Percentiles rank a stretch among this genome's conserved stretches.
phyloP scores from a whole-genome alignment of 768 basidiomycete species.

The Tubosaeta brunneosetosa region DNA sequence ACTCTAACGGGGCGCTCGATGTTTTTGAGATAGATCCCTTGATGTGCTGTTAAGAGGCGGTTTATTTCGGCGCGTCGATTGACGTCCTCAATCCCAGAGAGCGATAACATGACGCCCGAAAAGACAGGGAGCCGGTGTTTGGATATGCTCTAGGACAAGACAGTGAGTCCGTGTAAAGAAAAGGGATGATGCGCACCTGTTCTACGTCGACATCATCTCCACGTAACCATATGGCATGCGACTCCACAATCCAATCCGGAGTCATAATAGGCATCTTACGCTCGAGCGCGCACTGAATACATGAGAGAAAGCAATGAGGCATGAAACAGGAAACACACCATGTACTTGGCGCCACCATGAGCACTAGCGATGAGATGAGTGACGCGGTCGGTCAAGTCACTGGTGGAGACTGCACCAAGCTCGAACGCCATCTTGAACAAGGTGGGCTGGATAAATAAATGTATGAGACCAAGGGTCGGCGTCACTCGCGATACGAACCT shows the following conservation, averaged over 20 bases:
- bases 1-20: conserved; percentile 74
- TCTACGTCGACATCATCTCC: conserved; percentile 75
- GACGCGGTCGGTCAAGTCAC: conserved; percentile 77
- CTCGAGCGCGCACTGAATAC: conserved; percentile 70
- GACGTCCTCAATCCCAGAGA: conserved; percentile 71
- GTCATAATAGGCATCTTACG: conserved; percentile 74
- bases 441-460: conserved; percentile 46
- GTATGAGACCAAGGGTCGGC: conserved; percentile 4
- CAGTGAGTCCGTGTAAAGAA: not conserved
- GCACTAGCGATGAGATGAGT: conserved; percentile 81
- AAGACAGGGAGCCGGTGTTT: conserved; percentile 70
- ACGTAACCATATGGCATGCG: conserved; percentile 67
- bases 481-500: conserved; percentile 43
- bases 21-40: conserved; percentile 68
- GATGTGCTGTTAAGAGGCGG: conserved; percentile 50
- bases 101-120: conserved; percentile 59
- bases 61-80: conserved; percentile 59
- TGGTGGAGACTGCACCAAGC: conserved; percentile 67
- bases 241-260: conserved; percentile 72
- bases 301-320: not conserved
- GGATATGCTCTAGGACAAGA: conserved; percentile 45
- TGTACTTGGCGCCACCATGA: conserved; percentile 84
- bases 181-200: conserved; percentile 39
- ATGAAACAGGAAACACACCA: conserved; percentile 38
- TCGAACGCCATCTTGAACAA: conserved; percentile 75